phyloP scores from a whole-genome alignment of 2,329 filamentous ascomycete species.

The Cadophora gregata region DNA sequence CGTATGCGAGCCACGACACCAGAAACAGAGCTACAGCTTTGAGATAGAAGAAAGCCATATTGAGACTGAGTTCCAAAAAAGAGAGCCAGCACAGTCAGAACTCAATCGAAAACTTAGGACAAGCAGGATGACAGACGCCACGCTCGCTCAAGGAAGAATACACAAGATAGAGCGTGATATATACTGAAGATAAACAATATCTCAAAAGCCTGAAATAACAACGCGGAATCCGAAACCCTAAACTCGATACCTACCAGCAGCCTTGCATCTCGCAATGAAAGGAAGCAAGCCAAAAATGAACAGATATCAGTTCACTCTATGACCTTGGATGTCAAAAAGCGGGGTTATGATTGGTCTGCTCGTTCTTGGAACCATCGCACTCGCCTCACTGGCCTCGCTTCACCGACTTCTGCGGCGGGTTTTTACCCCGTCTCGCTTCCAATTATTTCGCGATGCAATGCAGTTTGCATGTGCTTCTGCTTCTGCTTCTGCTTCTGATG shows the following conservation, averaged over 20 bases:
- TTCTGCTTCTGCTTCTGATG: background rate
- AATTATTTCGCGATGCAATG: too few relatives aligned
- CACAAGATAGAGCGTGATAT: background rate
- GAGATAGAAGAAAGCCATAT: constrained; percentile 24
- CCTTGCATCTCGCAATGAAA: background rate
- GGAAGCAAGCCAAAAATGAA: background rate
- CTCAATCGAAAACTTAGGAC: background rate
- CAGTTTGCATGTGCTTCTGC: background rate
- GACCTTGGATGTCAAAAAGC: background rate
- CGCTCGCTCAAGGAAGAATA: constrained; percentile 1
- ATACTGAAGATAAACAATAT: background rate
- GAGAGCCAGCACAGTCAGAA: background rate
- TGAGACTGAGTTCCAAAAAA: too few relatives aligned
- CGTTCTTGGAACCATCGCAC: constrained; percentile 2
- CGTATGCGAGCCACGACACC: constrained; percentile 26
- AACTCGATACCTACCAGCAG: background rate
- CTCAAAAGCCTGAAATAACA: background rate
- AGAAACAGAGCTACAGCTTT: constrained; percentile 20
- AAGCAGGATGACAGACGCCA: background rate
- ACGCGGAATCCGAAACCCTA: constrained; percentile 14
- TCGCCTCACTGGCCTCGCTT: constrained; percentile 17
- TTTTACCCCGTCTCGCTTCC: constrained; percentile 2
- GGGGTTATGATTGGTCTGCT: background rate
- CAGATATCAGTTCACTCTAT: background rate
- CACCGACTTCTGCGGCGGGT: background rate